These are phyloP conservation scores for Pseudozyma sp. DNA, from an alignment of 1,284 basidiomycete species.

Conservation along the genomic window DNA sequence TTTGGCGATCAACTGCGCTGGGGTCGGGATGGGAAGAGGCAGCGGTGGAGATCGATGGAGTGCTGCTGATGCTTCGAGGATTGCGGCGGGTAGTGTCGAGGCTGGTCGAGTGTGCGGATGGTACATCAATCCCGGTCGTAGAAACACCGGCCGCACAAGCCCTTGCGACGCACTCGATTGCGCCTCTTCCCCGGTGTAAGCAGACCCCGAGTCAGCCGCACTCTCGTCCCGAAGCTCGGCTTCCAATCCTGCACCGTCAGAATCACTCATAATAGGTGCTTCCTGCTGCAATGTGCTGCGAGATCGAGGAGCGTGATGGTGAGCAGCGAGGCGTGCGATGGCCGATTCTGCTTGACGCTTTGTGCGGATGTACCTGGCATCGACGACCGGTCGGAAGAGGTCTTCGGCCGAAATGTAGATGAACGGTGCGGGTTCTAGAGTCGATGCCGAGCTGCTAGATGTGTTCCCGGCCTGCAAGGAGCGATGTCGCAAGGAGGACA, in stretches of 20 bases:
- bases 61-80: conserved; percentile 76
- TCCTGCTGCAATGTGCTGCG: conserved; percentile 2
- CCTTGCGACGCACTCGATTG: conserved; percentile 1
- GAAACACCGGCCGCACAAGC: conserved; percentile 38
- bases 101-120: conserved; percentile 91
- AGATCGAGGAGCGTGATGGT: conserved; percentile 87
- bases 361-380: conserved; percentile 84
- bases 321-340: conserved; percentile 70
- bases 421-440: conserved; percentile 74
- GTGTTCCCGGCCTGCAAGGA: conserved; percentile 9
- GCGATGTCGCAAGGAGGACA: conserved; percentile 69
- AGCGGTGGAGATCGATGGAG: conserved; percentile 49
- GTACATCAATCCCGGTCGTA: conserved; percentile 84
- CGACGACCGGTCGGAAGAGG: conserved; percentile 85
- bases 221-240: conserved; percentile 37
- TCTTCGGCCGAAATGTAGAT: conserved; percentile 95
- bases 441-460: neutral
- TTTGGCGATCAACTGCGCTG: conserved; percentile 46
- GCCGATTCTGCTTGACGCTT: conserved; percentile 87
- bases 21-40: conserved; percentile 76
- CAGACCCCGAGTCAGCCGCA: neutral
- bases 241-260: conserved; percentile 48
- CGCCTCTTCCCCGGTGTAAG: neutral
- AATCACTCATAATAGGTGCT: conserved; percentile 26
- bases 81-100: conserved; percentile 84